Conservation (phyloP, 352 stramenopile species). For the Elongisporangium senticosum region DNA sequence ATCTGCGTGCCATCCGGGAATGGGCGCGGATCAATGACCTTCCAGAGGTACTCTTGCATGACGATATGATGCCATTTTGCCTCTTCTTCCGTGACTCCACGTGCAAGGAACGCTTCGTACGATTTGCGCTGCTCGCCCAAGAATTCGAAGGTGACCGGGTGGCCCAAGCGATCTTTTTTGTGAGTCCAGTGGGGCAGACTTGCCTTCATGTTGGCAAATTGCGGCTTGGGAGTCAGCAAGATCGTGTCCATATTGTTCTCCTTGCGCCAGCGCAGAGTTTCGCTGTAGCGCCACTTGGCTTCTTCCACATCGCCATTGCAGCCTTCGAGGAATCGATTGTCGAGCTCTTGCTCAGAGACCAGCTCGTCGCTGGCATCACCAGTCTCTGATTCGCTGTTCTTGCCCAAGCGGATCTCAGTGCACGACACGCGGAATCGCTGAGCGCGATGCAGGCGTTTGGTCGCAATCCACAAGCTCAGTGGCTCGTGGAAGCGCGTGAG, state of each 20-base stretch:
- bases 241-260: conserved; percentile 68
- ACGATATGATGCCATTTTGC: conserved; percentile 58
- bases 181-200: conserved; percentile 54
- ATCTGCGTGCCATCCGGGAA: conserved; percentile 61
- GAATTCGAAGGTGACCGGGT: conserved; percentile 53
- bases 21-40: conserved; percentile 50
- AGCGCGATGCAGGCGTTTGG: conserved; percentile 33
- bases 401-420: conserved; percentile 31
- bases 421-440: conserved; percentile 33
- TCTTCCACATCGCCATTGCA: conserved; percentile 67
- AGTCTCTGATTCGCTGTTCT: conserved; percentile 24
- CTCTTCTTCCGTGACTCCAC: conserved; percentile 53
- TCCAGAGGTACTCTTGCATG: conserved; percentile 69
- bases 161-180: conserved; percentile 59
- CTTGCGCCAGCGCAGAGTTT: conserved; percentile 62
- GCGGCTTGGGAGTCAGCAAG: conserved; percentile 41
- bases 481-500: conserved; percentile 48
- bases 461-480: conserved; percentile 47
- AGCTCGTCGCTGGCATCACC: conserved; percentile 27
- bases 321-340: conserved; percentile 57
- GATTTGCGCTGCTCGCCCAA: conserved; percentile 55
- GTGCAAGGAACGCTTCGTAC: conserved; percentile 45
- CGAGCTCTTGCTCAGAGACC: conserved; percentile 28
- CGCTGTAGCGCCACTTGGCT: conserved; percentile 51
- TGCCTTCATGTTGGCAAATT: conserved; percentile 63